Evolutionary conservation across 2,329 filamentous ascomycete genomes (phyloP).

Genomic region (Aspergillus tubingensis): DNA sequence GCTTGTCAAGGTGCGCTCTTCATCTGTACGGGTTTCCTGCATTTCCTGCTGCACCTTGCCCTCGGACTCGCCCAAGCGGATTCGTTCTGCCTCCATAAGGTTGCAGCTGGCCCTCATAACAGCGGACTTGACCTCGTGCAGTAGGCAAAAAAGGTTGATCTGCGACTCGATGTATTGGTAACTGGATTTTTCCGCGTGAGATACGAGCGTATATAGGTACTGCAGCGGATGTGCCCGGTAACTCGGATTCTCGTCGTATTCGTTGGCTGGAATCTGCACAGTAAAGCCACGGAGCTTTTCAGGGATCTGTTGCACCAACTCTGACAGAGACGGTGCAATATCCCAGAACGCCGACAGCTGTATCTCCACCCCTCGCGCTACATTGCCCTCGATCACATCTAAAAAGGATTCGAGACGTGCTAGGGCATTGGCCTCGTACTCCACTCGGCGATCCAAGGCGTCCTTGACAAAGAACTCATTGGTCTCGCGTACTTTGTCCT

Average conservation of each 20-base stretch:
- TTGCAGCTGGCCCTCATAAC: conserved; percentile 70
- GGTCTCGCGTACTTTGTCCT: conserved; percentile 76
- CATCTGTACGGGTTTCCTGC: conserved; percentile 62
- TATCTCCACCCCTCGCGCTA: conserved; percentile 82
- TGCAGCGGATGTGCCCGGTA: conserved; percentile 82
- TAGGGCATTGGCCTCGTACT: conserved; percentile 71
- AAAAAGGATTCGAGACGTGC: conserved; percentile 75
- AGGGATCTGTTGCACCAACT: conserved; percentile 79
- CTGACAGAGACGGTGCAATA: conserved; percentile 79
- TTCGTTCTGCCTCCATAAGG: conserved; percentile 66
- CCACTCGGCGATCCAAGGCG: conserved; percentile 67
- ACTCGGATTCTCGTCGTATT: conserved; percentile 81
- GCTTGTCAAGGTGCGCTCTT: conserved; percentile 72
- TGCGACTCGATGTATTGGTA: conserved; percentile 98
- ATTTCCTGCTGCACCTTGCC: conserved; percentile 51
- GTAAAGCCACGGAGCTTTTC: conserved; percentile 58
- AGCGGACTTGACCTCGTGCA: conserved; percentile 86
- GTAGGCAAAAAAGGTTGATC: conserved; percentile 82
- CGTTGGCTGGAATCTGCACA: conserved; percentile 74
- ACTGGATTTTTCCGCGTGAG: conserved; percentile 86
- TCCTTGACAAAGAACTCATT: conserved; percentile 82
- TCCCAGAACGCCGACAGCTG: conserved; percentile 98
- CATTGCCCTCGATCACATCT: conserved; percentile 77
- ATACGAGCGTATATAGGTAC: conserved; percentile 82
- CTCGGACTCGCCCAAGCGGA: conserved; percentile 46